Evolutionary conservation across 768 basidiomycete species (phyloP).

Genomic region (Gloeophyllum trabeum): DNA sequence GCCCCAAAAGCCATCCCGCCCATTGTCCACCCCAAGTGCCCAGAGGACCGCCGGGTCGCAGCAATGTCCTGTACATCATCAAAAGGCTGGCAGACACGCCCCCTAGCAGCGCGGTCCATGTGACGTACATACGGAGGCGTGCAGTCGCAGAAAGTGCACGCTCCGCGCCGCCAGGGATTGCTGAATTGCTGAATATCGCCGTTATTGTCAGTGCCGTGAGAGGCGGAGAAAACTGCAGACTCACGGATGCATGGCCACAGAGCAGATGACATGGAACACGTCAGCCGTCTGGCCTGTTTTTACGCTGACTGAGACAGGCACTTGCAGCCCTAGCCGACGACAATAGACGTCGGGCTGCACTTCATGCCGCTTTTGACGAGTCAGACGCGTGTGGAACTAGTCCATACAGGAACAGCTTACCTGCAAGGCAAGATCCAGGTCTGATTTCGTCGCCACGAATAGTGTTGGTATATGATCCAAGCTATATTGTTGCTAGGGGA

Average conservation of each 20-base stretch:
- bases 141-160: constrained; percentile 62
- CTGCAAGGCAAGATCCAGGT: constrained; percentile 93
- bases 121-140: constrained; percentile 61
- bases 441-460: constrained; percentile 98
- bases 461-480: constrained; percentile 91
- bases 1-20: constrained; percentile 57
- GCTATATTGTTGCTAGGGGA: constrained; percentile 90
- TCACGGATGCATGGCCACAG: constrained; percentile 81
- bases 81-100: constrained; percentile 65
- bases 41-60: constrained; percentile 46
- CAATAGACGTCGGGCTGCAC: constrained; percentile 98
- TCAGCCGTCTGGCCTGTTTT: constrained; percentile 78
- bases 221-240: constrained; percentile 25
- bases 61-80: constrained; percentile 57
- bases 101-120: constrained; percentile 61
- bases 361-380: constrained; percentile 73
- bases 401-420: constrained; percentile 24
- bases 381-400: background rate
- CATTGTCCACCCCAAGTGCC: constrained; percentile 48
- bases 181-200: too few relatives aligned
- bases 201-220: too few relatives aligned
- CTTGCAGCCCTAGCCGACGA: constrained; percentile 76
- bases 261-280: constrained; percentile 78
- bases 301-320: constrained; percentile 90
- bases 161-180: constrained; percentile 79